Evolutionary conservation across 805 yeast genomes (phyloP), one percentile per base, ranked within the genome.

Genomic region (Wickerhamiella occidentalis): DNA sequence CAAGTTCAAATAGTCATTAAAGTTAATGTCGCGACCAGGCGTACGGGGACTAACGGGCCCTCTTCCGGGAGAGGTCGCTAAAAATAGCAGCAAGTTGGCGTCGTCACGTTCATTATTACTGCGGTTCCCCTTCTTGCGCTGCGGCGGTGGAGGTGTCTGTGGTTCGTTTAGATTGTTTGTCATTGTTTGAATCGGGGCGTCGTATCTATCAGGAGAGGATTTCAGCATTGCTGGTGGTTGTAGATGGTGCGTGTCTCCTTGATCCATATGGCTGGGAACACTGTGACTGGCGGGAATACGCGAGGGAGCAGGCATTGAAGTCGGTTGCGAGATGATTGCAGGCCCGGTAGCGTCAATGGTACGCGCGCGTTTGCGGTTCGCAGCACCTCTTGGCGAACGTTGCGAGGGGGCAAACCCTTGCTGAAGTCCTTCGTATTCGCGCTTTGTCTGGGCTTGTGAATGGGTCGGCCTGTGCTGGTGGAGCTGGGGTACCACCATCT

Each of bases 1-100:
- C 54, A 82, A 72, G 60, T 85, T 82, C 35, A 85, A 82, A 61
- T 83, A 85, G 61, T 85, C 95, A 60, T 78, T 80, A 79, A 85
- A 77, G 63, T 85, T 84, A 67, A 85, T 84, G 44, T 61, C 67
- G 21, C 66, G 68, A 15, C 57, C 61, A 26, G 71, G 62, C 37
- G 67, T 56, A 54, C 61, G 58, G 35, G 68, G 60, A 54, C 68
- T 52, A 49, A 58, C 60, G 36, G 68, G 59, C 53, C 68, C 52
- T 49, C 62, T 63, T 7, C 77, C 76, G 1, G 95, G 95, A 7
- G 92, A 82, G 6, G 88, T 82, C 1, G 95, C 94, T 56, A 85
- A 68, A 63, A 77, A 85, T 77, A 85, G 75, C 53, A 85, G 71
- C 53, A 85, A 66, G 61, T 82, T 90, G 1, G 94, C 95, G 12